Evolutionary conservation across 768 basidiomycete genomes (phyloP).

Genomic region (Cystobasidium ongulense): DNA sequence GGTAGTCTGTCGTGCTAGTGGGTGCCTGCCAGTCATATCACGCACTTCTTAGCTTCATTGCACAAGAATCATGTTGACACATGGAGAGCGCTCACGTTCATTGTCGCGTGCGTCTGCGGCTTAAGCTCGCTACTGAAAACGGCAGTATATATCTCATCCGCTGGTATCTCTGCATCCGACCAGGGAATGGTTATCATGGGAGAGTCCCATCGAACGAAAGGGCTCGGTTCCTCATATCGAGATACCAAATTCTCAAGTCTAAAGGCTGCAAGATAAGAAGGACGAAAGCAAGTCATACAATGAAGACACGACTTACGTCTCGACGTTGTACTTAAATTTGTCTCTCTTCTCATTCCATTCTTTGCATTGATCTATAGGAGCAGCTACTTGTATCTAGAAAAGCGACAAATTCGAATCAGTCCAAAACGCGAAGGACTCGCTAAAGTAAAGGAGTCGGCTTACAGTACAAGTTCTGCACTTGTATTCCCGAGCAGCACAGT

Average conservation of each 20-base stretch:
- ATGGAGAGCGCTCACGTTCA: constrained; percentile 52
- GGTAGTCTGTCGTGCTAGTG: constrained; percentile 78
- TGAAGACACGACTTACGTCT: constrained; percentile 57
- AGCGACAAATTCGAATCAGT: neutral
- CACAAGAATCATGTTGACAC: neutral
- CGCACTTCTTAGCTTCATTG: neutral
- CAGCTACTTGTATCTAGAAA: constrained; percentile 47
- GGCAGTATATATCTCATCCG: constrained; percentile 67
- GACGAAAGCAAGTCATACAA: too few relatives aligned
- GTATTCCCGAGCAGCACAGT: constrained; percentile 84
- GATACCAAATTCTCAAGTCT: constrained; percentile 78
- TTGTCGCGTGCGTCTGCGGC: constrained; percentile 77
- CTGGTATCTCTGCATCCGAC: constrained; percentile 50
- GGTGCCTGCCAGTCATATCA: constrained; percentile 51
- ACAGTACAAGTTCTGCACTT: constrained; percentile 82
- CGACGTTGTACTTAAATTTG: constrained; percentile 54
- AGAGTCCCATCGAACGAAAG: constrained; percentile 98
- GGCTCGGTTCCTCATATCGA: constrained; percentile 91
- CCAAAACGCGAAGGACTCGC: neutral
- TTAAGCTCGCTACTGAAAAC: constrained; percentile 70
- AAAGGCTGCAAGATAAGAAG: too few relatives aligned
- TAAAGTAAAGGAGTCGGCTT: constrained; percentile 42
- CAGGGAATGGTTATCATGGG: constrained; percentile 78
- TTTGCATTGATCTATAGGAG: constrained; percentile 62
- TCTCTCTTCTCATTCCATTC: constrained; percentile 61